Evolutionary conservation across 1,284 basidiomycete species (phyloP).

Genomic region (Rhodotorula sp.): DNA sequence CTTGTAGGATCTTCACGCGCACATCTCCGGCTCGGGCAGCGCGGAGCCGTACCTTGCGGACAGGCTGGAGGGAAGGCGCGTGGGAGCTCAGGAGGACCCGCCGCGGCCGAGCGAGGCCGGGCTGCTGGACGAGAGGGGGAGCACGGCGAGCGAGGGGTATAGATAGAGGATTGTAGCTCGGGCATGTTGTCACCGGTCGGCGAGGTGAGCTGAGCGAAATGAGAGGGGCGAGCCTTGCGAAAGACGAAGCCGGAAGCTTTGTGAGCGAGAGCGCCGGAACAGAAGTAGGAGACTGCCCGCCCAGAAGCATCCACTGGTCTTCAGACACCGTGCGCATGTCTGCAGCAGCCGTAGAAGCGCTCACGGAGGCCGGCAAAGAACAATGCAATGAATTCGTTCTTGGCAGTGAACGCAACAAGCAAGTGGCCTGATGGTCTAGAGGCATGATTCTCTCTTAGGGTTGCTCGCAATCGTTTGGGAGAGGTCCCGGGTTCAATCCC

Average conservation of each 20-base stretch:
- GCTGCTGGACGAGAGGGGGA: background rate
- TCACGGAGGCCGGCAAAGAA: too few species aligned
- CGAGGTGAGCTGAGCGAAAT: too few species aligned
- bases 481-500: slow-evolving; percentile 37
- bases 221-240: too few species aligned
- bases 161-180: background rate
- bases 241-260: too few species aligned
- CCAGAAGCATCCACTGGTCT: too few species aligned
- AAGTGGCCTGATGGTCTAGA: slow-evolving; percentile 33
- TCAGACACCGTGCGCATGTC: too few species aligned
- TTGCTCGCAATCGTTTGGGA: slow-evolving; percentile 7
- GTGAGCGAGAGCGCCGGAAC: too few species aligned
- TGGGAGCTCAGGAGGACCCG: background rate
- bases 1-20: slow-evolving; percentile 33
- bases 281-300: too few species aligned
- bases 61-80: background rate
- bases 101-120: background rate
- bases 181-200: too few species aligned
- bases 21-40: slow-evolving; percentile 8
- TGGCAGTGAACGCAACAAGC: too few species aligned
- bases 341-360: too few species aligned
- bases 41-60: background rate
- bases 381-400: too few species aligned
- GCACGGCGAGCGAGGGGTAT: background rate
- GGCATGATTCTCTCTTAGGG: slow-evolving; percentile 36